These are phyloP conservation scores for Exobasidium rhododendri DNA, from an alignment of 1,284 basidiomycete species.

Conservation along the genomic window DNA sequence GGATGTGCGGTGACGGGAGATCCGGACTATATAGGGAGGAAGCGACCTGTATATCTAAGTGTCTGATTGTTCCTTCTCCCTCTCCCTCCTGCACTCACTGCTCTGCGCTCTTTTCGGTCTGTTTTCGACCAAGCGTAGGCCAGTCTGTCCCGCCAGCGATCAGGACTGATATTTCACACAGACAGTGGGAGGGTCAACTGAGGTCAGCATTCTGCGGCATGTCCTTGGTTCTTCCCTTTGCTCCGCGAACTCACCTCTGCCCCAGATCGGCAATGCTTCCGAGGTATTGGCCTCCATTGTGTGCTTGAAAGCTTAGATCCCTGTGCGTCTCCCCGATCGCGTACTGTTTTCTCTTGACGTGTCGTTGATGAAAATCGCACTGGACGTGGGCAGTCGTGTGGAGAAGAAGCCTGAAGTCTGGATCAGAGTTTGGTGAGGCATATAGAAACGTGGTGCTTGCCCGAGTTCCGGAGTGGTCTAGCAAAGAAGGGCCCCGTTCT, in stretches of 20 bases:
- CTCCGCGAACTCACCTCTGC: conserved; percentile 16
- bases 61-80: not conserved
- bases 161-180: conserved; percentile 66
- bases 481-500: too few species aligned
- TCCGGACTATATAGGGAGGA: conserved; percentile 62
- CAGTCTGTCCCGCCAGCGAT: conserved; percentile 82
- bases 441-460: too few species aligned
- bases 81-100: not conserved
- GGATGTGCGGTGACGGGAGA: conserved; percentile 77
- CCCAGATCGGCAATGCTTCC: conserved; percentile 16
- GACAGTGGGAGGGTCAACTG: conserved; percentile 2
- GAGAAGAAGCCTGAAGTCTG: too few species aligned
- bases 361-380: too few species aligned
- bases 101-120: conserved; percentile 13
- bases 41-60: not conserved
- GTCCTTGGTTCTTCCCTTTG: not conserved
- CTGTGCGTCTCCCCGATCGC: too few species aligned
- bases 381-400: too few species aligned
- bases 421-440: too few species aligned
- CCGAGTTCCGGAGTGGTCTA: too few species aligned
- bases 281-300: conserved; percentile 1
- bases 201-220: too few species aligned
- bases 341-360: too few species aligned
- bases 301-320: too few species aligned
- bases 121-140: conserved; percentile 57